Conservation (phyloP, 192 early-diverging fungal genomes). For the Podila verticillata region DNA sequence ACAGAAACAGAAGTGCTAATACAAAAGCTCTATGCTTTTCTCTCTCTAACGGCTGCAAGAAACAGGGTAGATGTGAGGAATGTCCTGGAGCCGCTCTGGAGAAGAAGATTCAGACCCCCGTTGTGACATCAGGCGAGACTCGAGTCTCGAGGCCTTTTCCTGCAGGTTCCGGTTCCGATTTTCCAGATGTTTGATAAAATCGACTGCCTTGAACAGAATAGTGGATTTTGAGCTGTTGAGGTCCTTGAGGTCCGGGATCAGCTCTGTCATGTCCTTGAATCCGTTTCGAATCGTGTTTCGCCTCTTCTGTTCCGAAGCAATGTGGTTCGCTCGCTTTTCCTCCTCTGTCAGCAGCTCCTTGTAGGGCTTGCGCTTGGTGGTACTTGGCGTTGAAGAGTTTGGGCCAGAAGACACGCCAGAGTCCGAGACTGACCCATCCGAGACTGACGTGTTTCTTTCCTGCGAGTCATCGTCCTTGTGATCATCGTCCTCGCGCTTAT, state of each 20-base stretch:
- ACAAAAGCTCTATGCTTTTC: background rate
- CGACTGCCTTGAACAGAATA: constrained; percentile 74
- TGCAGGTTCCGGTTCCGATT: constrained; percentile 59
- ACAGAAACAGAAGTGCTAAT: background rate
- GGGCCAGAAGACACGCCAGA: constrained; percentile 2
- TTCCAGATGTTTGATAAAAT: constrained; percentile 70
- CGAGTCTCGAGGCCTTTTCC: constrained; percentile 50
- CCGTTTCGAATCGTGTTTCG: constrained; percentile 81
- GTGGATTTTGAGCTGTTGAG: constrained; percentile 70
- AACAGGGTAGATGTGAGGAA: constrained; percentile 49
- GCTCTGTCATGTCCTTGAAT: constrained; percentile 88
- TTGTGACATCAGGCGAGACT: constrained; percentile 14
- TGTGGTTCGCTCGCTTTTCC: constrained; percentile 79
- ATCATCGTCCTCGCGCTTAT: constrained; percentile 26
- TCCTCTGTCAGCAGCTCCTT: constrained; percentile 80
- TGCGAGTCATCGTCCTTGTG: background rate
- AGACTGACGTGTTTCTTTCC: constrained; percentile 17
- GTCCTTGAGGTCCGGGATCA: constrained; percentile 83
- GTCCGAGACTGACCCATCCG: constrained; percentile 20
- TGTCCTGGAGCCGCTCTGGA: constrained; percentile 38
- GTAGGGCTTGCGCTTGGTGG: constrained; percentile 55
- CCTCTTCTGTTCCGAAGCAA: constrained; percentile 79
- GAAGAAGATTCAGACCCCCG: constrained; percentile 20
- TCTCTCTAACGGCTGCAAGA: background rate
- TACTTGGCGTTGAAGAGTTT: background rate